Conservation (phyloP, 306 rosid species). For the Dryas alaskensis region DNA sequence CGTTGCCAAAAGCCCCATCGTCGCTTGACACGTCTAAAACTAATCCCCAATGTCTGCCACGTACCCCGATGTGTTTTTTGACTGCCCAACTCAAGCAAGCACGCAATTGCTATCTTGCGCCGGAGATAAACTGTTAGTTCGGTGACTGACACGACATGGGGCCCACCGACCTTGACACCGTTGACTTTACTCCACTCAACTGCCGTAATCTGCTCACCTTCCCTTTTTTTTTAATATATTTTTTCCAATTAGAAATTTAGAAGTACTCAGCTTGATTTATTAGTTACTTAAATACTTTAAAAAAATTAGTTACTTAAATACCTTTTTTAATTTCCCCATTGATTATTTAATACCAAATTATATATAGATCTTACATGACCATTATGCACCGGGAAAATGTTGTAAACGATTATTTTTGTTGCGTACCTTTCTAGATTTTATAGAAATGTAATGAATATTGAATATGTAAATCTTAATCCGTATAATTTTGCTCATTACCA, state of each 20-base stretch:
- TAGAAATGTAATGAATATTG: no score
- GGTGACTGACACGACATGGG: conserved; percentile 21
- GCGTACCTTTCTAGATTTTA: no score
- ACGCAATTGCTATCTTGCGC: conserved; percentile 36
- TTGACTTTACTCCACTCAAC: conserved; percentile 39
- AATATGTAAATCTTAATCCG: no score
- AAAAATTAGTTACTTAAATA: no score
- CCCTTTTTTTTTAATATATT: background rate
- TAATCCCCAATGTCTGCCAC: conserved; percentile 28
- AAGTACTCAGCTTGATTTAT: no score
- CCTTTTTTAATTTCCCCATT: background rate
- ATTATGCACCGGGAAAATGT: no score
- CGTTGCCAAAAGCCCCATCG: conserved; percentile 20
- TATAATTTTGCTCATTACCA: no score
- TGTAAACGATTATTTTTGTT: no score
- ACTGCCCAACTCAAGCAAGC: conserved; percentile 17
- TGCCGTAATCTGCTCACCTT: conserved; percentile 5
- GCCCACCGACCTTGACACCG: conserved; percentile 34
- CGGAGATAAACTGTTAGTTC: conserved; percentile 18
- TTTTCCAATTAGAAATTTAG: no score
- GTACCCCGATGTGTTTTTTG: conserved; percentile 42
- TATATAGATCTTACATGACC: background rate
- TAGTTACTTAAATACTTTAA: no score
- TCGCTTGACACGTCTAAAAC: conserved; percentile 12
- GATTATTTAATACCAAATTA: conserved; percentile 9